phyloP scores from a whole-genome alignment of 2,329 filamentous ascomycete species.

The Mycogone perniciosa region DNA sequence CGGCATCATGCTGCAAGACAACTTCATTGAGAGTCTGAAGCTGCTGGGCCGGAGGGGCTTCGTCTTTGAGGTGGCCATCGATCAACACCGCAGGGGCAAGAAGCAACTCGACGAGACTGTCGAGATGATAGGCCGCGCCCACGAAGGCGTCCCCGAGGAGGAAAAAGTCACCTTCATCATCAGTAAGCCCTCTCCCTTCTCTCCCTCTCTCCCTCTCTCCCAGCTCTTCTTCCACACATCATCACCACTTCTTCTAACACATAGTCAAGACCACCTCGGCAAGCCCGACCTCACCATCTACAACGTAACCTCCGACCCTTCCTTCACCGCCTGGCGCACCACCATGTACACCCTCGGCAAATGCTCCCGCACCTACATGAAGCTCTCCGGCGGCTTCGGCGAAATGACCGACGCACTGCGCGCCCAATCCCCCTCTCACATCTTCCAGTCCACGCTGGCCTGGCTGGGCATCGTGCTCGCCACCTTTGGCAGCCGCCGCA shows the following conservation, averaged over 20 bases:
- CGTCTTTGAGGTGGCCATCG: constrained; percentile 78
- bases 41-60: constrained; percentile 58
- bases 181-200: constrained; percentile 44
- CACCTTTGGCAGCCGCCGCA: constrained; percentile 61
- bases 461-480: constrained; percentile 69
- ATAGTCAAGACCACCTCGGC: constrained; percentile 69
- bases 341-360: constrained; percentile 62
- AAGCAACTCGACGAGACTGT: constrained; percentile 67
- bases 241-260: neutral
- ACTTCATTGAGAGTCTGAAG: constrained; percentile 60
- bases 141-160: constrained; percentile 52
- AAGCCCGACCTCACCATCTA: constrained; percentile 71
- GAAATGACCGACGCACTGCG: constrained; percentile 61
- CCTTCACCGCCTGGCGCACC: constrained; percentile 63
- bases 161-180: constrained; percentile 62
- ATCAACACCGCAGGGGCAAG: constrained; percentile 69
- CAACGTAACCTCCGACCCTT: constrained; percentile 47
- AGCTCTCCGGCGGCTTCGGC: constrained; percentile 80
- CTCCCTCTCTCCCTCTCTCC: neutral
- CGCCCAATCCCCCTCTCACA: constrained; percentile 42
- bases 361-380: constrained; percentile 69
- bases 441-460: constrained; percentile 58
- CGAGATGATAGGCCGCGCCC: constrained; percentile 62
- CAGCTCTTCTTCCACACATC: constrained; percentile 10
- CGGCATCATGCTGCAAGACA: constrained; percentile 56